A percentile compares a stretch with the other conserved stretches of the same genome.
These are phyloP conservation scores for Lachancea fermentati DNA, from an alignment of 805 yeast genomes.

Conservation along the genomic window DNA sequence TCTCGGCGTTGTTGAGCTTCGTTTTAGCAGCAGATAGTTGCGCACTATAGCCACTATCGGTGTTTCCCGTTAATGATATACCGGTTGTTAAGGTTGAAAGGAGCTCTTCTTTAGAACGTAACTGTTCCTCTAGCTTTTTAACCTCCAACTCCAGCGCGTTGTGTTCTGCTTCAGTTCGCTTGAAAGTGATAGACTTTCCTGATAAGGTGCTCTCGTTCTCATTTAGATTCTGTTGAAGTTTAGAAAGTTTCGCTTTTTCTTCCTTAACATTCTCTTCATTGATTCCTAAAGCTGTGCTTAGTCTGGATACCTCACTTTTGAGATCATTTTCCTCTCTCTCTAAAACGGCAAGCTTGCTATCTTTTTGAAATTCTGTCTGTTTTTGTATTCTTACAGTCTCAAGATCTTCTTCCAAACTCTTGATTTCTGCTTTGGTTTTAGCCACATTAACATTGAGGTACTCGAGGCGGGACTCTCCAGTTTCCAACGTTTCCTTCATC, in stretches of 20 bases:
- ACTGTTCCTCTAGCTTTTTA: conserved; percentile 40
- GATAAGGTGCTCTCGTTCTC: conserved; percentile 33
- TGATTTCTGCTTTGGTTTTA: conserved; percentile 49
- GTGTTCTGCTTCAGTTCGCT: conserved; percentile 41
- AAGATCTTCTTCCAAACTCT: conserved; percentile 55
- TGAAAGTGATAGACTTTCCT: conserved; percentile 35
- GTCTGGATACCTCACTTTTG: conserved; percentile 60
- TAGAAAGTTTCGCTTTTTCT: conserved; percentile 37
- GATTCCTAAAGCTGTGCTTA: conserved; percentile 58
- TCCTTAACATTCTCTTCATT: conserved; percentile 53
- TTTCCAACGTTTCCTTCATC: conserved; percentile 39
- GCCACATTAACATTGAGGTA: conserved; percentile 41
- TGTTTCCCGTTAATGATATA: conserved; percentile 72
- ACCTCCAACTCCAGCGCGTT: conserved; percentile 40
- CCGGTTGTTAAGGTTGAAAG: conserved; percentile 81
- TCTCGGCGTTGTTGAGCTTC: conserved; percentile 46
- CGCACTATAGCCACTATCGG: conserved; percentile 69
- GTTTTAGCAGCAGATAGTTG: conserved; percentile 64
- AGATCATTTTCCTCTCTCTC: conserved; percentile 52
- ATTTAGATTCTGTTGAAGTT: conserved; percentile 32
- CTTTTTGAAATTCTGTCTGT: conserved; percentile 54
- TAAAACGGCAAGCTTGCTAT: conserved; percentile 52
- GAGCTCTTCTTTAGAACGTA: conserved; percentile 65
- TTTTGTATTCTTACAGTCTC: conserved; percentile 45
- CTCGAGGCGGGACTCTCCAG: conserved; percentile 37